Evolutionary conservation across 495 filamentous ascomycete genomes (phyloP), one percentile per base, ranked within the genome.

Genomic region (Xylaria flabelliformis): DNA sequence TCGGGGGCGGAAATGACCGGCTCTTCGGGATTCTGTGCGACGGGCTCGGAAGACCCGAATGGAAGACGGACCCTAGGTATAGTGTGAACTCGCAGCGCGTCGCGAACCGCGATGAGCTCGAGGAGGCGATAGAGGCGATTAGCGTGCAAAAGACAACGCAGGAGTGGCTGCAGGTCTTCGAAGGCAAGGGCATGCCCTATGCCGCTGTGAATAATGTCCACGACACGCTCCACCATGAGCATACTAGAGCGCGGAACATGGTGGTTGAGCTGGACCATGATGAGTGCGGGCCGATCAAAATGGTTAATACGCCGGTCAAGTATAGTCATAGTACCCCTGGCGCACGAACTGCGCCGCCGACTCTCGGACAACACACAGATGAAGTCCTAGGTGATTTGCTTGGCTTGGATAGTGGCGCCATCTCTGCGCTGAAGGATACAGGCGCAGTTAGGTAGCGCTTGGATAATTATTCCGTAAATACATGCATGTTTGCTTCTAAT

Each of bases 301-400:
- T 98, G 67, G 89, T 99, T 32, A 97, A 96, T 76, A 95, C 95
- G n/a, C 96, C 96, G 0, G 90, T 99, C 72, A 99, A 99, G 80
- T 98, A 93, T 81, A 97, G 94, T 12, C 88, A 94, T 64, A 91
- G 92, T 12, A 89, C 85, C 68, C 93, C 95, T 1, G 85, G 90
- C n/a, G 88, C 97, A 17, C 83, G 95, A 5, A 92, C 83, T 7
- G 88, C 93, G 26, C 96, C 96, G 56, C 96, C 96, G 13, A 92
- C 91, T 4, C 82, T 99, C 53, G 96, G 96, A 0, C 90, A 99
- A 79, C 96, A 99, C 82, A 98, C 96, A 2, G 86, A 96, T 74
- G 94, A 98, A 81, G 85, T 99, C 2, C 82, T 99, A 67, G 73
- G 81, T 34, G 87, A 89, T 2, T 74, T 93, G 34, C 81, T 98